These are phyloP conservation scores for Botryotinia convoluta DNA, from an alignment of 2,329 filamentous ascomycete species.

Conservation along the genomic window DNA sequence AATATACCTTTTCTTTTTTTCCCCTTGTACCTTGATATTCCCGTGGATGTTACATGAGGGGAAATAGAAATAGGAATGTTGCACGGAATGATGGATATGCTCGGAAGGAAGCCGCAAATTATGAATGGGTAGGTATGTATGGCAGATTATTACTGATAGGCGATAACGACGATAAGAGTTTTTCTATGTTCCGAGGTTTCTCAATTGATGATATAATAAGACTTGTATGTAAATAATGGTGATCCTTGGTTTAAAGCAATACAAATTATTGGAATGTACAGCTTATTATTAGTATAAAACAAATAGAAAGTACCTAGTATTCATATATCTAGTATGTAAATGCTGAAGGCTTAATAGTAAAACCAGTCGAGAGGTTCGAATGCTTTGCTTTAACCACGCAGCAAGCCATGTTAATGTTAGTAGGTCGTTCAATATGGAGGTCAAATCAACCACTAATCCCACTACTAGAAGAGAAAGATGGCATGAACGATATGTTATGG, in stretches of 20 bases:
- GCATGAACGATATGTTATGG: not conserved
- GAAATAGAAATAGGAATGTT: not conserved
- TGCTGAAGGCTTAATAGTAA: not conserved
- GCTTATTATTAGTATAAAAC: not conserved
- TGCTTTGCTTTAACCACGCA: no score
- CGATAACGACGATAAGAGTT: slow-evolving; percentile 12
- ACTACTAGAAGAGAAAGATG: not conserved
- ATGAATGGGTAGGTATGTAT: not conserved
- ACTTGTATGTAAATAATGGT: not conserved
- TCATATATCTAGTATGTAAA: not conserved
- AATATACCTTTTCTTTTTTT: not conserved
- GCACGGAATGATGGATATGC: not conserved
- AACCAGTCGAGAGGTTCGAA: not conserved
- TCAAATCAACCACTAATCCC: not conserved
- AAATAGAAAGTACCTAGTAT: not conserved
- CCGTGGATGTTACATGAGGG: slow-evolving; percentile 11
- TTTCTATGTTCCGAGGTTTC: not conserved
- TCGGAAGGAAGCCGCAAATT: not conserved
- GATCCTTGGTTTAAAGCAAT: not conserved
- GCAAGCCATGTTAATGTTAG: not conserved
- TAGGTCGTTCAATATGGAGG: not conserved
- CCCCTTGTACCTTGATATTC: not conserved
- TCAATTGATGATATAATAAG: not conserved
- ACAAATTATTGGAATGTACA: not conserved
- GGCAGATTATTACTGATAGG: not conserved